A percentile compares a stretch with the other conserved stretches of the same genome.
phyloP scores from a whole-genome alignment of 768 basidiomycete genomes.

The Hericium coralloides region DNA sequence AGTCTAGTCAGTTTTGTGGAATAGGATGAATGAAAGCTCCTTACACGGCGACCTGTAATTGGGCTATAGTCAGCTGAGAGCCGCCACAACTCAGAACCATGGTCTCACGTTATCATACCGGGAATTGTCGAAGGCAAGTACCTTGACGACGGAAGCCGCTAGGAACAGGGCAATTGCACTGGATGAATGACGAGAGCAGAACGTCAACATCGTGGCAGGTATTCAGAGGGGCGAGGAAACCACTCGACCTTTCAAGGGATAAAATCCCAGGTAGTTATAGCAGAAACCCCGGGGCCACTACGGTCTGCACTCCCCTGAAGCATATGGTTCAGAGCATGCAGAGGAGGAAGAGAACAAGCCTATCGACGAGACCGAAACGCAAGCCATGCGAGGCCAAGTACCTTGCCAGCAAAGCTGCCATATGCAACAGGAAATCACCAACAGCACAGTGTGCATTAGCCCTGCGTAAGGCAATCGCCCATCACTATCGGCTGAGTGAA shows the following conservation, averaged over 20 bases:
- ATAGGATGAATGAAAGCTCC: conserved; percentile 9
- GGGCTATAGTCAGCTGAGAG: neutral
- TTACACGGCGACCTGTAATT: conserved; percentile 47
- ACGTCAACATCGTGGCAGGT: no score
- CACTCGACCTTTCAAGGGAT: no score
- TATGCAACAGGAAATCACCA: neutral
- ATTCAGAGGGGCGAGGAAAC: no score
- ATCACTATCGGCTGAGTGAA: neutral
- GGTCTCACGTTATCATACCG: conserved; percentile 50
- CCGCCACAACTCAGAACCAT: no score
- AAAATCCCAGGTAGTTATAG: no score
- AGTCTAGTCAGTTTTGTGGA: neutral
- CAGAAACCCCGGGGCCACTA: no score
- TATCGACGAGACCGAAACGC: neutral
- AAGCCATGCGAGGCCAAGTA: neutral
- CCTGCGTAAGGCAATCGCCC: neutral
- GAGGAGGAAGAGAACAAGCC: neutral
- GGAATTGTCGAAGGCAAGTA: conserved; percentile 41
- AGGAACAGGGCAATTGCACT: no score
- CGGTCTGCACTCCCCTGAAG: no score
- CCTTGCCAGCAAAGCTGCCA: neutral
- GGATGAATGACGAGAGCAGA: no score
- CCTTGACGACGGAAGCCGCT: no score
- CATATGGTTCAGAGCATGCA: no score
- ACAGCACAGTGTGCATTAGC: neutral